Base-by-base conservation (phyloP, 169 alveolate species). In the Plasmodium gallinaceum region DNA sequence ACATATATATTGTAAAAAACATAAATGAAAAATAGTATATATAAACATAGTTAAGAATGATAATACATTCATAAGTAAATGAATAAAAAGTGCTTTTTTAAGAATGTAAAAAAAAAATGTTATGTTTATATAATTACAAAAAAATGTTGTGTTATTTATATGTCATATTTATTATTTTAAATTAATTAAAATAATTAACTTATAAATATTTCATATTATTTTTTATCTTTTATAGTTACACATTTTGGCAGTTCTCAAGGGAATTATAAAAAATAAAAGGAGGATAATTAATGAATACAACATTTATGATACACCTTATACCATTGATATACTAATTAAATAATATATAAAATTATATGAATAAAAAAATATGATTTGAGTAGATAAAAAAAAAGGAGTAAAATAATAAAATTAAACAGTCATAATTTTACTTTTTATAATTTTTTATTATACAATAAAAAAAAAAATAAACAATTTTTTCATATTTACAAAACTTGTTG, bases 311-410 rank as follows among this genome's bases (percentile, higher is more conserved):
- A 76, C 78, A 10, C 89, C 89, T 14, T 76, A 76, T 37, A 76
- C 89, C 54, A 68, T 76, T 64, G 89, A 76, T 57, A 76, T 76
- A 24, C 57, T 76, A 26, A 76, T 76, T 26, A 65, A 45, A 52
- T 75, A 75, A 62, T 39, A 70, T 52, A n/a, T 9, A 45, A 32
- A 18, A 16, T 4, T 20, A 24, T 4, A 20, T 45, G 4, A 2
- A 32, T 32, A 32, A 2, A 32, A 32, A 32, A 32, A 32, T 32
- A 4, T 7, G 14, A 48, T 60, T 18, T 74, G 18, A 12, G 71
- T 32, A 32, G 43, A 75, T 37, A 18, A 14, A 62, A 57, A 26
- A 57, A 62, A 65, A 26, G 39, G 4, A 32, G 39, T 32, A 32
- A 32, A 32, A 32, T 32, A 32, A 1, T 2, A 32, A 32, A 32